Percentiles rank a stretch among this genome's conserved stretches.
Evolutionary conservation across 2,329 filamentous ascomycete genomes (phyloP).

Genomic region (Chalara sp.): DNA sequence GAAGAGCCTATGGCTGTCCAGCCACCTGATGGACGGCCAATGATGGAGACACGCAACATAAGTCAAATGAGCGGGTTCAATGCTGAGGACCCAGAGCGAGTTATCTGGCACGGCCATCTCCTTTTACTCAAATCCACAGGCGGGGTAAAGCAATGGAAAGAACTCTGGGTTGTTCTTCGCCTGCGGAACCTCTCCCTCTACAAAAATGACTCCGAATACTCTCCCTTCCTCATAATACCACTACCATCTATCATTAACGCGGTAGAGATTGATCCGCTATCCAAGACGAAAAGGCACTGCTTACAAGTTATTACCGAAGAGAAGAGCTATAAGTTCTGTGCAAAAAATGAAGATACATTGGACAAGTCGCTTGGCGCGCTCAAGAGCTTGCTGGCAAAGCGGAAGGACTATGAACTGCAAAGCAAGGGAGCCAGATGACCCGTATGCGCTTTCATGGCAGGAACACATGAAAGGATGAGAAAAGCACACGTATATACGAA

Average conservation of each 20-base stretch:
- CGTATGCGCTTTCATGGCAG: background rate
- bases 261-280: conserved; percentile 85
- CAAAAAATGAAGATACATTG: conserved; percentile 73
- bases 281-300: conserved; percentile 77
- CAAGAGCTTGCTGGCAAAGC: conserved; percentile 75
- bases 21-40: conserved; percentile 26
- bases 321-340: conserved; percentile 71
- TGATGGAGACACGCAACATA: conserved; percentile 42
- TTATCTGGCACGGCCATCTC: conserved; percentile 91
- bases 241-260: conserved; percentile 78
- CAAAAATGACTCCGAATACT: conserved; percentile 88
- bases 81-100: conserved; percentile 67
- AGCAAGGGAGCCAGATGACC: background rate
- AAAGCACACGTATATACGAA: conserved; percentile 3
- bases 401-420: conserved; percentile 42
- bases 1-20: conserved; percentile 26
- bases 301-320: conserved; percentile 93
- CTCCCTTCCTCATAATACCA: conserved; percentile 73
- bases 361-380: conserved; percentile 83
- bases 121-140: conserved; percentile 76
- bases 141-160: conserved; percentile 89
- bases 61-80: conserved; percentile 56
- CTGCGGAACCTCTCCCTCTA: conserved; percentile 82
- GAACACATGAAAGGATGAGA: background rate
- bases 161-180: conserved; percentile 85